Evolutionary conservation across 148 eudicot species (phyloP).

Genomic region (Chenopodium berlandieri): DNA sequence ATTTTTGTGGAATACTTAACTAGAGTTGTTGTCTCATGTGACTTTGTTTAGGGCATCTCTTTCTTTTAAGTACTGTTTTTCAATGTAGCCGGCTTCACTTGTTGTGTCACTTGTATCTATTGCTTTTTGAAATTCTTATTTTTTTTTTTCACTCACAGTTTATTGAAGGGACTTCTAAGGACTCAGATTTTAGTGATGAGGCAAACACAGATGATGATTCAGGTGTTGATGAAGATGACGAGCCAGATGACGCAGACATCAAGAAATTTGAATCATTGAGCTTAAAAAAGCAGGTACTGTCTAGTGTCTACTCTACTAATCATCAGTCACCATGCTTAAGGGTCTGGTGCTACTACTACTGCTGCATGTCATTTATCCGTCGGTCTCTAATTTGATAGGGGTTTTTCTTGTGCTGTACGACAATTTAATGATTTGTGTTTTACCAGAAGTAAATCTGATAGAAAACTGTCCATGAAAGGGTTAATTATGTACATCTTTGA

Average conservation of each 20-base stretch:
- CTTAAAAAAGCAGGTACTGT: constrained; percentile 32
- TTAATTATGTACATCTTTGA: too few species aligned
- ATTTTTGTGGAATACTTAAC: background rate
- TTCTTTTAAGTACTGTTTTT: background rate
- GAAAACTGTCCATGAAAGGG: too few species aligned
- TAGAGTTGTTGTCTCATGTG: background rate
- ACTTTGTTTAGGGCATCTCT: background rate
- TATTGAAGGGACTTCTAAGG: constrained; percentile 31
- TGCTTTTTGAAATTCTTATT: background rate
- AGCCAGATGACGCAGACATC: constrained; percentile 23
- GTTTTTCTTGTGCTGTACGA: background rate
- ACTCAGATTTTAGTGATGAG: constrained; percentile 27
- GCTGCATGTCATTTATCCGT: background rate
- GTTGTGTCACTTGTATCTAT: background rate
- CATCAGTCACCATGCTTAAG: background rate
- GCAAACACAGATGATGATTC: constrained; percentile 31
- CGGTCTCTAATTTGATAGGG: too few species aligned
- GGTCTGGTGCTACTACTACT: background rate
- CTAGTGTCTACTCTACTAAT: background rate
- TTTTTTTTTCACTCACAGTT: constrained; percentile 22
- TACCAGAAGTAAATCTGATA: background rate
- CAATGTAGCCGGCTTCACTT: too few species aligned
- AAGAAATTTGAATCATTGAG: constrained; percentile 26
- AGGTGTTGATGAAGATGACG: constrained; percentile 18
- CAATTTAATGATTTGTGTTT: background rate